Base-by-base conservation (phyloP, 495 filamentous ascomycete genomes). In the Penicillium roqueforti region DNA sequence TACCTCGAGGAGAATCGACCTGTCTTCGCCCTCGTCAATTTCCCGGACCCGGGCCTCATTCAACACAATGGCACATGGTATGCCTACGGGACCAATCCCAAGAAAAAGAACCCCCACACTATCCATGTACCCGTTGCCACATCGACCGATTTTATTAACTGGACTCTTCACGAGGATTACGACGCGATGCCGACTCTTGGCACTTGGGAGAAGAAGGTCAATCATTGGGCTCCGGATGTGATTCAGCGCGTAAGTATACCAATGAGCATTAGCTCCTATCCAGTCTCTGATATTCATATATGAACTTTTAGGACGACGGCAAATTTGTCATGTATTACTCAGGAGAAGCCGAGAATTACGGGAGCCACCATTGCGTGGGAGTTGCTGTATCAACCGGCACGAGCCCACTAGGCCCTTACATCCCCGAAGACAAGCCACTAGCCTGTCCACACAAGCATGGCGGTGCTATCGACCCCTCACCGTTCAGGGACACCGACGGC, bases 241-340 rank as follows among this genome's bases (percentile, higher is more conserved):
- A 65, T 74, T 7, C 60, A 65, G 48, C 57, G 65, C 19, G 71
- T 71, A 66, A 53, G 64, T 61, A 29, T 23, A 6, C 23, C 23
- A 4, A 23, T 42, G 19, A 23, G 6, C 8, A 19, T 19, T 6
- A n/a, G n/a, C 0, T 40, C 19, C 3, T 20, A 19, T 28, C 7
- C 7, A 23, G 23, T 23, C 54, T 55, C 23, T 58, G 37, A 49
- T 31, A 23, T 32, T 16, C 19, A 28, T 7, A 28, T 28, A 23
- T 8, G 6, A 7, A 28, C 1, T 28, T 28, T 26, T 19, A 72
- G 72, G 57, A 68, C 28, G 65, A 76, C 53, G 75, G 74, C 20
- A 64, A 46, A 29, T 85, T 76, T 58, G 70, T 83, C 4, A 70
- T 86, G 62, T 84, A 84, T 62, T 85, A 81, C 59, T 68, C 75